These are phyloP conservation scores for Penicillium fimorum DNA, from an alignment of 495 filamentous ascomycete genomes.

Conservation along the genomic window DNA sequence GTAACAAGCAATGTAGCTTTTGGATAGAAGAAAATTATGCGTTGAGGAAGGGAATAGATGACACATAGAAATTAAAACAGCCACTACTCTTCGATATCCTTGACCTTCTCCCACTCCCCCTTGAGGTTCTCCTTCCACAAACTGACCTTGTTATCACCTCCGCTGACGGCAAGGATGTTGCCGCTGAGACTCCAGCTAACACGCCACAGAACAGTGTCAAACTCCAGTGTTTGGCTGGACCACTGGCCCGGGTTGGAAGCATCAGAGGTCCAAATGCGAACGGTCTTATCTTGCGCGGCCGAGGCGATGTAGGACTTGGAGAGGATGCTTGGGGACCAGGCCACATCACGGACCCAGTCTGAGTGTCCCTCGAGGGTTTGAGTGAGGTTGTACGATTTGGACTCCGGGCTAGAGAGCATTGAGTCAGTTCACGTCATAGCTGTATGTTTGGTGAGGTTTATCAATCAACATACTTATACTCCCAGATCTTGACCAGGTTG, in stretches of 20 bases:
- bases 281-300: conserved; percentile 93
- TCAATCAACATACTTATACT: conserved; percentile 48
- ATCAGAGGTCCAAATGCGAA: conserved; percentile 91
- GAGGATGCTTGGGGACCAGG: conserved; percentile 91
- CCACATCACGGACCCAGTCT: conserved; percentile 98
- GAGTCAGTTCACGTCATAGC: conserved; percentile 12
- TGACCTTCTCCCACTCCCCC: conserved; percentile 89
- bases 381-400: conserved; percentile 52
- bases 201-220: conserved; percentile 89
- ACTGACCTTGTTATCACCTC: conserved; percentile 94
- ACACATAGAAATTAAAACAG: conserved; percentile 15
- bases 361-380: conserved; percentile 72
- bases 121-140: conserved; percentile 59
- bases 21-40: conserved; percentile 15
- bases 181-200: conserved; percentile 98
- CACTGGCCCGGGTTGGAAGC: conserved; percentile 63
- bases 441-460: background rate
- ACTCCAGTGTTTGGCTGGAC: conserved; percentile 77
- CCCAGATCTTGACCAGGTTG: conserved; percentile 90
- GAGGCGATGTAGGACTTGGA: conserved; percentile 94
- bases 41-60: conserved; percentile 19
- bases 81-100: conserved; percentile 85
- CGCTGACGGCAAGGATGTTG: conserved; percentile 90
- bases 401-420: conserved; percentile 42
- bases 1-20: conserved; percentile 4